Evolutionary conservation across 345 rosid species (phyloP), one percentile per base, ranked within the genome.

Genomic region (Heritiera littoralis): DNA sequence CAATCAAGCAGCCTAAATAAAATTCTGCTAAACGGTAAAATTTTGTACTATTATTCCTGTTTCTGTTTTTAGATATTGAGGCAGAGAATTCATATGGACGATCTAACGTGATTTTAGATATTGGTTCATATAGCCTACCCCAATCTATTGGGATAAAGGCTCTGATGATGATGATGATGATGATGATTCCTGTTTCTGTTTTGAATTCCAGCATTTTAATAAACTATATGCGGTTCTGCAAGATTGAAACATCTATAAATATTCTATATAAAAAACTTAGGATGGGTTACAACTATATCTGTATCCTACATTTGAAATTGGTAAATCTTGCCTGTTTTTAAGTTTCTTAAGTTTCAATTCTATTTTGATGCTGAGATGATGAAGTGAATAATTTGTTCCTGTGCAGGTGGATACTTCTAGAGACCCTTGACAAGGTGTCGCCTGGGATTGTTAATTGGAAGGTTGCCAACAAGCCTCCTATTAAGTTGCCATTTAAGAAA

Each of bases 401-500:
- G 17, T 84, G 82, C 86, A 96, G 99, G 89, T 96, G 99, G 98
- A 78, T 91, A 56, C 91, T 96, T 75, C 86, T 96, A 48, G 97
- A 96, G 89, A 91, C 98, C 72, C 94, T 96, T 11, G 98, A 96
- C 82, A 94, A 94, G 84, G 90, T 92, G 68, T 96, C 99, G 46
- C 99, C 98, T 18, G 92, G 97, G 56, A 94, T 94, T 68, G 99
- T 96, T 45, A 91, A 90, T 61, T 96, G 99, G 98, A 94, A 90
- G 84, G 69, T 89, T 75, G 97, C 98, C 77, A 96, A 91, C 89
- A 96, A 87, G 89, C 97, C 98, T 75, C 99, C 99, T 2, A 96
- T 94, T 70, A 94, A 96, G 81, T 80, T 93, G 88, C 99, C 98
- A 65, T 96, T 96, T 87, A 92, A 88, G 87, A 96, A 94, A 90